Evolutionary conservation across 345 rosid species (phyloP).

Genomic region (Populus davidiana): DNA sequence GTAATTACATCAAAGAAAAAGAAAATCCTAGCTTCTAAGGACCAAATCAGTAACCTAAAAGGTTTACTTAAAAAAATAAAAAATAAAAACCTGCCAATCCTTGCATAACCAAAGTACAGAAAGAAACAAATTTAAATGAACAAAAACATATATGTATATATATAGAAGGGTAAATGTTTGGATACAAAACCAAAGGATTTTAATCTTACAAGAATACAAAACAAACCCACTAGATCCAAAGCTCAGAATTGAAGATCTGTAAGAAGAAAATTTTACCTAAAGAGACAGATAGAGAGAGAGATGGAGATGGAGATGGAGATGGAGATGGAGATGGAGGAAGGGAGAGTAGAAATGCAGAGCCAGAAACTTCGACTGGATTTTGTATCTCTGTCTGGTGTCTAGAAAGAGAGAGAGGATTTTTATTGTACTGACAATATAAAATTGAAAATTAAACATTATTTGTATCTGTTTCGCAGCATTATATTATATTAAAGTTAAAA

Average conservation of each 20-base stretch:
- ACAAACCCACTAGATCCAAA: background rate
- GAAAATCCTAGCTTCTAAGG: background rate
- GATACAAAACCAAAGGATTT: too few relatives aligned
- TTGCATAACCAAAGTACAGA: background rate
- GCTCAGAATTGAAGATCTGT: constrained; percentile 15
- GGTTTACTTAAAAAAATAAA: background rate
- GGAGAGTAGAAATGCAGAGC: too few relatives aligned
- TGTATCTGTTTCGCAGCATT: too few relatives aligned
- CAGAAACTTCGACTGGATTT: background rate
- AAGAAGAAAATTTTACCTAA: constrained; percentile 19
- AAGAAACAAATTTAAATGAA: background rate
- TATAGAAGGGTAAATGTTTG: background rate
- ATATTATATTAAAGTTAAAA: too few relatives aligned
- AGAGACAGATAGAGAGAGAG: constrained; percentile 20
- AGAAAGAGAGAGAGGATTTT: background rate
- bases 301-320: background rate
- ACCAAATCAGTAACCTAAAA: background rate
- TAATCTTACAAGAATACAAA: background rate
- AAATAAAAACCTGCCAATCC: constrained; percentile 2
- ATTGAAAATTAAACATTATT: background rate
- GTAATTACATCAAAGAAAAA: background rate
- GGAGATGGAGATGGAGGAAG: background rate
- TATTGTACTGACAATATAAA: background rate
- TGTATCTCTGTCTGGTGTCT: too few relatives aligned
- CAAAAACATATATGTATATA: background rate